Conservation (phyloP, 306 rosid genomes). For the Macrotyloma uniflorum region DNA sequence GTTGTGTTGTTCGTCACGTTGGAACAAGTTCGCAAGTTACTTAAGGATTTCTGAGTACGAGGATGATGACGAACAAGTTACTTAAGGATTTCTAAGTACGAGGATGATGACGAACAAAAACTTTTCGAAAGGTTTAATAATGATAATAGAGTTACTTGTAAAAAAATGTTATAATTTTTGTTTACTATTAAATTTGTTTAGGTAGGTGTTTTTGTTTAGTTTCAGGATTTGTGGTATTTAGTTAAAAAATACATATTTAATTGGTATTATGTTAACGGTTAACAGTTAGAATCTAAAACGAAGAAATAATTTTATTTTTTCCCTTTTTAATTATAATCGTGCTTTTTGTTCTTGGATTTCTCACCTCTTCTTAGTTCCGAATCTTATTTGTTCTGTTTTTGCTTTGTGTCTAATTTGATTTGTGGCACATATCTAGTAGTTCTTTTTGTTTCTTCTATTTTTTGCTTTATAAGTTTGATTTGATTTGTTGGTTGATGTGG, state of each 20-base stretch:
- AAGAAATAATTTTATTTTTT: too few species aligned
- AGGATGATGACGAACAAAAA: constrained; percentile 33
- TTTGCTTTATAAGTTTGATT: too few species aligned
- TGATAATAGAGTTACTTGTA: background rate
- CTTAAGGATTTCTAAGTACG: constrained; percentile 56
- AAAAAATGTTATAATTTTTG: background rate
- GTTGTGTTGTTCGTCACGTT: constrained; percentile 72
- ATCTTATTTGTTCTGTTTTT: too few species aligned
- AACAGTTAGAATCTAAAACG: too few species aligned
- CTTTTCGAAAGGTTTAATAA: background rate
- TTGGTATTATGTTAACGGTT: background rate
- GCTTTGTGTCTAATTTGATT: too few species aligned
- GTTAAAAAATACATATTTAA: background rate
- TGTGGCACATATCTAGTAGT: too few species aligned
- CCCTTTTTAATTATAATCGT: background rate
- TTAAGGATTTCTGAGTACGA: constrained; percentile 57
- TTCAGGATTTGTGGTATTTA: background rate
- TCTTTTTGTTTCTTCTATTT: too few species aligned
- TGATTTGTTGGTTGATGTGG: too few species aligned
- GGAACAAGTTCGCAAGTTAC: constrained; percentile 71
- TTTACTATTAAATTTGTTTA: background rate
- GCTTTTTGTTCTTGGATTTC: too few species aligned
- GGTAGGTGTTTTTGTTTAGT: background rate
- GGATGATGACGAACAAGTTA: constrained; percentile 22
- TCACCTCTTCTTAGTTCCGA: too few species aligned